Evolutionary conservation across 2,329 filamentous ascomycete species (phyloP).

Genomic region (Nakataea oryzae): DNA sequence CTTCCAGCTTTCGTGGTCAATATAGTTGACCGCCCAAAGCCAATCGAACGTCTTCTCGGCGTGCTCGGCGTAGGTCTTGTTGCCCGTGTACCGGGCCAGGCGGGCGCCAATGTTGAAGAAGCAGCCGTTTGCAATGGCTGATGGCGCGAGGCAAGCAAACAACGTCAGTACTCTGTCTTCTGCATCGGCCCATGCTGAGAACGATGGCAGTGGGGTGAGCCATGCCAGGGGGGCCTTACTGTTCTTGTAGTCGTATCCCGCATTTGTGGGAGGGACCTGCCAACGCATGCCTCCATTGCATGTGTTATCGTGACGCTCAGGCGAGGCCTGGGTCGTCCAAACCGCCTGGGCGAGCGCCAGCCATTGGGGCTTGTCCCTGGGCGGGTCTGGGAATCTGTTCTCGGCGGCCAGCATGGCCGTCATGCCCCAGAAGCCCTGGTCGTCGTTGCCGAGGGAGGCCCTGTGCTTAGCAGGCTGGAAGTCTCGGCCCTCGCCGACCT

Average conservation of each 20-base stretch:
- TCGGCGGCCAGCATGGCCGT: constrained; percentile 60
- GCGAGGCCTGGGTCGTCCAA: constrained; percentile 48
- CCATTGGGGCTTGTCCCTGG: constrained; percentile 45
- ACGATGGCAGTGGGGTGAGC: too few relatives aligned
- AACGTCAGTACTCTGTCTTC: background rate
- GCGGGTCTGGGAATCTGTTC: constrained; percentile 49
- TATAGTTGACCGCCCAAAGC: constrained; percentile 41
- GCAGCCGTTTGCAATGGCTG: constrained; percentile 45
- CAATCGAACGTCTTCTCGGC: constrained; percentile 55
- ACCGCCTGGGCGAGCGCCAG: constrained; percentile 59
- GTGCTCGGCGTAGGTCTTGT: constrained; percentile 52
- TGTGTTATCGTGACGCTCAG: constrained; percentile 46
- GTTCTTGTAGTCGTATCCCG: constrained; percentile 69
- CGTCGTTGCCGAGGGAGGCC: constrained; percentile 51
- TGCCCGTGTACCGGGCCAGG: constrained; percentile 59
- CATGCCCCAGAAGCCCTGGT: constrained; percentile 63
- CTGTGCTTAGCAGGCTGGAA: constrained; percentile 53
- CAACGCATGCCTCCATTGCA: constrained; percentile 66
- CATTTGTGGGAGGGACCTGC: constrained; percentile 67
- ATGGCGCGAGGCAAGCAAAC: background rate
- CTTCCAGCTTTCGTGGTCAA: constrained; percentile 41
- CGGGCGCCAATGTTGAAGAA: constrained; percentile 59
- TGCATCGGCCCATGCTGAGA: background rate
- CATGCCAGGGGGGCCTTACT: constrained; percentile 3
- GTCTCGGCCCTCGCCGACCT: constrained; percentile 39